Conservation (phyloP, 108 stramenopile genomes). For the Schizochytrium sp. region DNA sequence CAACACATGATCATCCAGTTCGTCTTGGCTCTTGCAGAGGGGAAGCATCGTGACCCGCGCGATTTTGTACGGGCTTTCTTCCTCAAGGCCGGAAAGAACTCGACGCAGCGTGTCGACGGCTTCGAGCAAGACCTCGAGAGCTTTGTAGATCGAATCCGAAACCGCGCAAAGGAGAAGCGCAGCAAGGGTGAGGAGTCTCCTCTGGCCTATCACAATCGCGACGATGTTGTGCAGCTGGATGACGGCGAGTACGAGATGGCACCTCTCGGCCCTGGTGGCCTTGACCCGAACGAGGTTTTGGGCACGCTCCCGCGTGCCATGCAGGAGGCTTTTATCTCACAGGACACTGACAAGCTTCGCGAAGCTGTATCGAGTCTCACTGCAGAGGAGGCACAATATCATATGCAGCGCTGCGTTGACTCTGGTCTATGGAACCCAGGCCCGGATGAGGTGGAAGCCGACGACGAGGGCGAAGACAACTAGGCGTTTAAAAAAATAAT, state of each 20-base stretch:
- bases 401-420: constrained; percentile 88
- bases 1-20: constrained; percentile 10
- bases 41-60: not conserved
- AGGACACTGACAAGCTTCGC: constrained; percentile 69
- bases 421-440: constrained; percentile 76
- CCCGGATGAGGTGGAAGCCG: constrained; percentile 16
- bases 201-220: not conserved
- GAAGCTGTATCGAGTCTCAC: constrained; percentile 63
- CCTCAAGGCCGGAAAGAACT: not conserved
- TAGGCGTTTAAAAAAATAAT: no score
- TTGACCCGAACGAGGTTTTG: constrained; percentile 91
- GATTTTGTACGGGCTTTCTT: not conserved
- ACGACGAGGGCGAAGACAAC: constrained; percentile 19
- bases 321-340: constrained; percentile 84
- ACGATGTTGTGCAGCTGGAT: not conserved
- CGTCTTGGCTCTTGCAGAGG: not conserved
- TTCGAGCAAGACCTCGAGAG: not conserved
- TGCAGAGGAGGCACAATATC: constrained; percentile 73
- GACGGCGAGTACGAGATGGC: not conserved
- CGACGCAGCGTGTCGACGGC: not conserved
- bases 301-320: constrained; percentile 68
- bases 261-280: constrained; percentile 84
- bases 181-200: not conserved
- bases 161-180: not conserved
- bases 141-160: not conserved